Evolutionary conservation across 1,284 basidiomycete genomes (phyloP).

Genomic region (Somion occarium): DNA sequence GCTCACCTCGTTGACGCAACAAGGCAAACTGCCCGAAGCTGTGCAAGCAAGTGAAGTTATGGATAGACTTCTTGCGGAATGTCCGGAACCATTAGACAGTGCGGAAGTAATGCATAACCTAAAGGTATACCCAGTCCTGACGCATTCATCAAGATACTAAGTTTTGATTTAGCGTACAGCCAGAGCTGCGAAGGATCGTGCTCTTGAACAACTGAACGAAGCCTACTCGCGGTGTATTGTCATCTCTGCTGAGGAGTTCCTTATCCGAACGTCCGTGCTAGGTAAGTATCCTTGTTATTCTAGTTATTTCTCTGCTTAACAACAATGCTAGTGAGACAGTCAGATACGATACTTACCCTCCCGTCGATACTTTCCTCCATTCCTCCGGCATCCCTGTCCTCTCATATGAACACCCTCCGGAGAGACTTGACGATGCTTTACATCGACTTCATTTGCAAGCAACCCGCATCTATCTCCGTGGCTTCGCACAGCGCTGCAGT

Average conservation of each 20-base stretch:
- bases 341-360: conserved; percentile 46
- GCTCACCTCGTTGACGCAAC: conserved; percentile 40
- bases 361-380: conserved; percentile 55
- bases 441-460: conserved; percentile 52
- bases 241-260: conserved; percentile 43
- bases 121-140: conserved; percentile 38
- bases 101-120: conserved; percentile 51
- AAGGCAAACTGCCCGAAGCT: conserved; percentile 60
- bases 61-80: conserved; percentile 37
- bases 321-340: conserved; percentile 46
- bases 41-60: conserved; percentile 38
- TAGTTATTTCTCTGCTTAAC: background rate
- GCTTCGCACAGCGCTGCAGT: conserved; percentile 28
- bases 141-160: conserved; percentile 7
- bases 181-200: conserved; percentile 48
- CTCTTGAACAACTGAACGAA: conserved; percentile 68
- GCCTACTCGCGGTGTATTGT: conserved; percentile 57
- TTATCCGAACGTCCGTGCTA: conserved; percentile 48
- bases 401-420: conserved; percentile 54
- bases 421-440: conserved; percentile 60
- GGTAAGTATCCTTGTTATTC: conserved; percentile 34
- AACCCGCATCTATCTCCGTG: conserved; percentile 41
- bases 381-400: conserved; percentile 46
- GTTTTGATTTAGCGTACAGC: conserved; percentile 42
- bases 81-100: conserved; percentile 45